Base-by-base conservation (phyloP, 805 yeast genomes). In the Jamesozyma rosinii region DNA sequence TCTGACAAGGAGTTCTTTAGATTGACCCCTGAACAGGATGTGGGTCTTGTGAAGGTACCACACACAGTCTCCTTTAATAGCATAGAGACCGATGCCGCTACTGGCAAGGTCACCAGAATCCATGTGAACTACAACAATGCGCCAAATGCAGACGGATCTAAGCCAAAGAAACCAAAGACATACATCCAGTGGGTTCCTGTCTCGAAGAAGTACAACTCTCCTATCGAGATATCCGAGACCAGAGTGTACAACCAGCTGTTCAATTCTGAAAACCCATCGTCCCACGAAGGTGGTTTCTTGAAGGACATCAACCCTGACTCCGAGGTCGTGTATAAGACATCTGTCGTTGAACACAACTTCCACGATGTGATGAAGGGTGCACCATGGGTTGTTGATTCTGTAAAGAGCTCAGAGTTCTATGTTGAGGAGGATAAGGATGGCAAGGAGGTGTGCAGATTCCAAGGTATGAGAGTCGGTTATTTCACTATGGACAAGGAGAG, bases 141-240 rank as follows among this genome's bases (percentile, higher is more conserved):
- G 6, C 35, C 39, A 15, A 17, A 29, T 20, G 22, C 26, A 17
- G 42, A 39, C 15, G 42, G 42, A 15, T 17, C 76, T 43, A 67
- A 64, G 40, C 70, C 70, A 50, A 75, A 72, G 63, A 87, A 85
- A 61, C 98, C 98, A 59, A 92, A 90, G 76, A 89, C 98, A 9
- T 92, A 72, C 61, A 88, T 92, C 58, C 98, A 92, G 68, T 92
- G 98, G 98, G 80, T 92, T 41, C 95, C 96, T 41, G 77, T 78
- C 49, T 70, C 80, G 19, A 67, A 69, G 27, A 74, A 75, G 47
- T 69, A 76, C 54, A 67, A 69, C 35, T 79, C 87, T 9, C 89
- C 90, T 3, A 70, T 83, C 38, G 65, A 65, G 42, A 63, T 92
- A 44, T 64, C 72, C 26, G 95, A 92, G 66, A 83, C 89, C 21